Evolutionary conservation across 2,329 filamentous ascomycete species (phyloP).

Genomic region (Nemania sp.): DNA sequence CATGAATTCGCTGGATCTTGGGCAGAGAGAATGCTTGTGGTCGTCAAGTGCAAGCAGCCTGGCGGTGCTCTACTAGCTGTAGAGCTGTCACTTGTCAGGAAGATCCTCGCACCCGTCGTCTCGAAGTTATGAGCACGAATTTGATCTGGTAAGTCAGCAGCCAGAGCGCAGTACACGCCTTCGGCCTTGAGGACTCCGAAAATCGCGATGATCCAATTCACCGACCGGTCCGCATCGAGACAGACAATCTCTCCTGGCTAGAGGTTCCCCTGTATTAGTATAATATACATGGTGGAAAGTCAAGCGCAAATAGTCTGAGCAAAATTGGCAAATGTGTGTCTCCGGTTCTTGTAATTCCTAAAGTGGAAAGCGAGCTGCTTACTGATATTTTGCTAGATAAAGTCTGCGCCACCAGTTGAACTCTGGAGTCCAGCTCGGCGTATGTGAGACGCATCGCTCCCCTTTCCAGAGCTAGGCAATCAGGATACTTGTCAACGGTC

Average conservation of each 20-base stretch:
- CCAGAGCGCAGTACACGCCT: neutral
- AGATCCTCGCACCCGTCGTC: neutral
- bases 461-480: neutral
- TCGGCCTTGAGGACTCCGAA: neutral
- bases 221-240: neutral
- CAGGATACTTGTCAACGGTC: neutral
- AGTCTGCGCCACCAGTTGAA: neutral
- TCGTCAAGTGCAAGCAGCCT: neutral
- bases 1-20: neutral
- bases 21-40: neutral
- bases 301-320: too few species aligned
- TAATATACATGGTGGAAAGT: too few species aligned
- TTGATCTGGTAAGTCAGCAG: neutral
- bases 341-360: neutral
- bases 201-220: constrained; percentile 4
- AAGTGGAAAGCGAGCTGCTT: neutral
- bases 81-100: neutral
- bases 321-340: neutral
- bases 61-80: neutral
- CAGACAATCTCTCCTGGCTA: neutral
- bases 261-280: too few species aligned
- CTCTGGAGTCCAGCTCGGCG: neutral
- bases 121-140: neutral
- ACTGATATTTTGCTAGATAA: neutral
- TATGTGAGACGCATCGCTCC: neutral